These are phyloP conservation scores for Fusarium tupiense DNA, from an alignment of 2,329 filamentous ascomycete genomes.

Conservation along the genomic window DNA sequence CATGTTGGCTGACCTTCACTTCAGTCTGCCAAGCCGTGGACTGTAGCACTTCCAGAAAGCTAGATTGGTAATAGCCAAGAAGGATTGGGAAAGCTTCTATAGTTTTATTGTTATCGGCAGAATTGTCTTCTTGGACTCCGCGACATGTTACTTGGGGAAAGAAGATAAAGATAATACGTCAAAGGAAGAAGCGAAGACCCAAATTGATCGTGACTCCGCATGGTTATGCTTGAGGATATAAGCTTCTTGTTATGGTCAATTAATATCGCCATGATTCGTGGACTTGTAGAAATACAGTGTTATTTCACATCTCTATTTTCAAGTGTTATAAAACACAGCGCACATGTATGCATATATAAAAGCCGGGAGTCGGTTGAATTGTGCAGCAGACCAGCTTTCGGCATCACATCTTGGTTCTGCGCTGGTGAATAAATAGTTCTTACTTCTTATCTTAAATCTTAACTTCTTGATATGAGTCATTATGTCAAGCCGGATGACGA, in stretches of 20 bases:
- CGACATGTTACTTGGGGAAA: rapidly evolving
- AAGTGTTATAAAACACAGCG: too few species aligned
- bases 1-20: rapidly evolving
- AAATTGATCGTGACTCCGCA: rapidly evolving
- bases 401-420: too few species aligned
- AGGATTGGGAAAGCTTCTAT: rapidly evolving
- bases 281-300: too few species aligned
- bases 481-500: not conserved
- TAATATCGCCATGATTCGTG: not conserved
- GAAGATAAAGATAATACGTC: not conserved
- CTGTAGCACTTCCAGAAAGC: not conserved
- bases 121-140: too few species aligned
- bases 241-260: too few species aligned
- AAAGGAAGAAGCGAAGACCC: rapidly evolving
- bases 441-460: too few species aligned
- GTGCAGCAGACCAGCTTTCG: too few species aligned
- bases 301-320: too few species aligned
- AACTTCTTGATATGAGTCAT: not conserved
- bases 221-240: rapidly evolving
- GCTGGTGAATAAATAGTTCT: too few species aligned
- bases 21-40: not conserved
- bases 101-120: rapidly evolving
- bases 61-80: not conserved
- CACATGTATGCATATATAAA: too few species aligned
- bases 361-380: too few species aligned